phyloP scores from a whole-genome alignment of 805 yeast species.

The Limtongozyma cylindracea region DNA sequence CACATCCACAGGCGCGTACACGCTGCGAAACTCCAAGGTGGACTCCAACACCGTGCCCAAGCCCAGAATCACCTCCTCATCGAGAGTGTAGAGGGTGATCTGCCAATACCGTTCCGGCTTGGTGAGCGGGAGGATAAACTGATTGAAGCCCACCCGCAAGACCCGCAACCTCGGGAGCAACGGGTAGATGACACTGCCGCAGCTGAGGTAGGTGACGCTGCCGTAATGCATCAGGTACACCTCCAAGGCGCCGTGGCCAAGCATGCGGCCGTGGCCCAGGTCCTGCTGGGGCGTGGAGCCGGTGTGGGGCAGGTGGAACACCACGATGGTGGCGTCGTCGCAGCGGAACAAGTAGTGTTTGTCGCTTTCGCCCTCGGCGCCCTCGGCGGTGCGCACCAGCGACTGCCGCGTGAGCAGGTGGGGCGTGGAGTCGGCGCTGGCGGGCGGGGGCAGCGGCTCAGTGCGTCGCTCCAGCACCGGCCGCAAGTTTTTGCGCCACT shows the following conservation, averaged over 20 bases:
- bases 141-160: conserved; percentile 17
- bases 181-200: conserved; percentile 55
- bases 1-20: conserved; percentile 8
- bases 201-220: conserved; percentile 31
- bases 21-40: conserved; percentile 13
- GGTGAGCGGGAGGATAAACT: conserved; percentile 35
- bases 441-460: too few relatives aligned
- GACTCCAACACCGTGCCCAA: conserved; percentile 13
- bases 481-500: too few relatives aligned
- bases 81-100: conserved; percentile 12
- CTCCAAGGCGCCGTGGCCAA: conserved; percentile 35
- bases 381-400: too few relatives aligned
- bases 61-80: conserved; percentile 5
- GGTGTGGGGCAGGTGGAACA: too few relatives aligned
- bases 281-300: too few relatives aligned
- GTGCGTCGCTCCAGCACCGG: too few relatives aligned
- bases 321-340: too few relatives aligned
- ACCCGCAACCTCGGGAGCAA: conserved; percentile 38
- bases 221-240: conserved; percentile 32
- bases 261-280: too few relatives aligned
- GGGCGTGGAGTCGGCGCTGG: too few relatives aligned
- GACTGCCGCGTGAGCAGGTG: too few relatives aligned
- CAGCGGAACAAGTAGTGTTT: too few relatives aligned
- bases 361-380: too few relatives aligned
- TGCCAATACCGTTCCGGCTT: conserved; percentile 66